Conservation (phyloP, 306 rosid species). For the Dryas alaskensis region DNA sequence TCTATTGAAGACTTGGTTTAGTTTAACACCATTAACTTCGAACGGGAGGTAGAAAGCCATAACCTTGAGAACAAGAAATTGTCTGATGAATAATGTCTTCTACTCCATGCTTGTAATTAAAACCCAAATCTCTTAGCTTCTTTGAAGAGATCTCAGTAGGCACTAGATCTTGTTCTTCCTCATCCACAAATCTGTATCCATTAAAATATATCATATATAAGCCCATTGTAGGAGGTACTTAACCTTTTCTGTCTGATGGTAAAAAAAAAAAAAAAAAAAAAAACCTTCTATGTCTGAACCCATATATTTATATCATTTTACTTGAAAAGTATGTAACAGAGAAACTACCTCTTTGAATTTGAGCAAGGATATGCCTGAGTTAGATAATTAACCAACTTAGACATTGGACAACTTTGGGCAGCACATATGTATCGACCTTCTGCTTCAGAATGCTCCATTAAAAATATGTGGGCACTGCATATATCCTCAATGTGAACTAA, state of each 20-base stretch:
- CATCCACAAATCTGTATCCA: conserved; percentile 31
- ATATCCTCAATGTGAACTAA: conserved; percentile 73
- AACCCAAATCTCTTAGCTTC: conserved; percentile 70
- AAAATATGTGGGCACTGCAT: conserved; percentile 73
- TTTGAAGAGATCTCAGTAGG: conserved; percentile 58
- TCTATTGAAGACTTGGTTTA: background rate
- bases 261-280: no score
- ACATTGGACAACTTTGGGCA: conserved; percentile 41
- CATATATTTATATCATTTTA: background rate
- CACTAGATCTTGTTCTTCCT: conserved; percentile 34
- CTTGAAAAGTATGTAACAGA: background rate
- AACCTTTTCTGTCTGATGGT: no score
- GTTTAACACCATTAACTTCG: background rate
- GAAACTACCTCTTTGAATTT: conserved; percentile 29
- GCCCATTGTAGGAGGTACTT: background rate
- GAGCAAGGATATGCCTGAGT: conserved; percentile 45
- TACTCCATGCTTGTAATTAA: conserved; percentile 56
- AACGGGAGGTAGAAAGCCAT: conserved; percentile 41
- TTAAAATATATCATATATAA: background rate
- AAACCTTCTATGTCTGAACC: background rate
- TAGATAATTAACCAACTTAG: conserved; percentile 42
- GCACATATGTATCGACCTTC: conserved; percentile 65
- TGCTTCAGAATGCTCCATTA: conserved; percentile 66
- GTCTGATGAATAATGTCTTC: conserved; percentile 57
- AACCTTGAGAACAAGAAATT: conserved; percentile 35